phyloP scores from a whole-genome alignment of 1,284 basidiomycete species.

The Ceratobasidium sp. region DNA sequence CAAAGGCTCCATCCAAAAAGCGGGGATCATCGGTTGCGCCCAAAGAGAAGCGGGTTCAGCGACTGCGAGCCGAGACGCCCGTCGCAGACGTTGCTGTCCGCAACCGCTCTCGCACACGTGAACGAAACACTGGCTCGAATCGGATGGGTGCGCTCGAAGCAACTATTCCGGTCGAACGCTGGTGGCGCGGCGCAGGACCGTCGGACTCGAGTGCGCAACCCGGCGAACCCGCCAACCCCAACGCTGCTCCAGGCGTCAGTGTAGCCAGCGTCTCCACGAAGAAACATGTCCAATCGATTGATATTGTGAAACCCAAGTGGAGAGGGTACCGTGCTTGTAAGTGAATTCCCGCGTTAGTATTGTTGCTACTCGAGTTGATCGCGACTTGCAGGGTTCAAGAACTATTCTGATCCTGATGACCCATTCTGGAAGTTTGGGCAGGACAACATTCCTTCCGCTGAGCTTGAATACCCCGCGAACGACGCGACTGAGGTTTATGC shows the following conservation, averaged over 20 bases:
- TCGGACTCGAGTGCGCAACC: neutral
- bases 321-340: conserved; percentile 34
- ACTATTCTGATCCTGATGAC: conserved; percentile 44
- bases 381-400: conserved; percentile 43
- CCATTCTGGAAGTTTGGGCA: conserved; percentile 43
- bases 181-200: conserved; percentile 30
- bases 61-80: conserved; percentile 30
- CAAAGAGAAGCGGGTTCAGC: conserved; percentile 35
- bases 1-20: conserved; percentile 14
- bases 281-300: conserved; percentile 34
- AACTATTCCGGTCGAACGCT: conserved; percentile 25
- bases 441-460: conserved; percentile 42
- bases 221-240: neutral
- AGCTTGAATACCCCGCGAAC: conserved; percentile 44
- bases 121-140: conserved; percentile 27
- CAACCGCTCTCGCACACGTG: conserved; percentile 34
- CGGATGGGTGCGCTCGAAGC: conserved; percentile 39
- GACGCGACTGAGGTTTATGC: conserved; percentile 41
- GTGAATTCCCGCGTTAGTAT: neutral
- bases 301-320: conserved; percentile 37
- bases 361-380: conserved; percentile 14
- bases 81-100: conserved; percentile 22
- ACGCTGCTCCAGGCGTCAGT: neutral
- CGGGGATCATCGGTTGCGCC: conserved; percentile 18
- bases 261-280: neutral